Percentiles rank a stretch among this genome's conserved stretches.
Evolutionary conservation across 2,329 filamentous ascomycete species (phyloP).

Genomic region (Botrytis squamosa): DNA sequence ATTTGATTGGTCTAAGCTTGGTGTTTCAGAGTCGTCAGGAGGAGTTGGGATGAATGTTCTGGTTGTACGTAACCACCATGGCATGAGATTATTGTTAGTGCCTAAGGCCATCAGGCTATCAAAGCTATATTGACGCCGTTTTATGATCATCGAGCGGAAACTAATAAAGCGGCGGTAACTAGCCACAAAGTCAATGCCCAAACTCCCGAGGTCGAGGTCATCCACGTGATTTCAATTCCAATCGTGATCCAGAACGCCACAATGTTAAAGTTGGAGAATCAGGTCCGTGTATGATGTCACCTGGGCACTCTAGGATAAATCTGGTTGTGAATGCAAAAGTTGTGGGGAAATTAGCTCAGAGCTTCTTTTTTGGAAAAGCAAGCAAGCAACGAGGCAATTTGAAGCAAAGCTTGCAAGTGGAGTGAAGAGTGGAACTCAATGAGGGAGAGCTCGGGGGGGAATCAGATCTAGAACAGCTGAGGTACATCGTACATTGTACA

Average conservation of each 20-base stretch:
- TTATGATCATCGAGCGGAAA: not conserved
- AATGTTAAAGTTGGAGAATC: not conserved
- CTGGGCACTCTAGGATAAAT: not conserved
- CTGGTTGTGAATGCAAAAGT: not conserved
- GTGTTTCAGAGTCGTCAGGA: not conserved
- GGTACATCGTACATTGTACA: not conserved
- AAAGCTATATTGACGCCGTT: not conserved
- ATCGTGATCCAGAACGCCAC: constrained; percentile 5
- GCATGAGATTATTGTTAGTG: not conserved
- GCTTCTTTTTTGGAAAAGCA: not conserved
- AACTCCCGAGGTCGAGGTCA: not conserved
- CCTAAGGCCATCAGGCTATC: not conserved
- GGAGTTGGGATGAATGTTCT: not conserved
- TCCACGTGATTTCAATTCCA: not conserved
- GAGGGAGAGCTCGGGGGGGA: not conserved
- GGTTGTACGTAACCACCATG: not conserved
- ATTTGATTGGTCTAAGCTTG: not conserved
- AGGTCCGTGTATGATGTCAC: constrained; percentile 17
- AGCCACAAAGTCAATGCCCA: not conserved
- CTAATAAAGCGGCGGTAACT: not conserved
- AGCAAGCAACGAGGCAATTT: not conserved
- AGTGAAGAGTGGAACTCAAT: not conserved
- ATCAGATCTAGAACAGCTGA: not conserved
- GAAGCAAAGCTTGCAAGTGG: not conserved
- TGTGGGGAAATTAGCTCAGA: constrained; percentile 9